These are phyloP conservation scores for Wilcoxina mikolae DNA, from an alignment of 495 filamentous ascomycete genomes.

Conservation along the genomic window DNA sequence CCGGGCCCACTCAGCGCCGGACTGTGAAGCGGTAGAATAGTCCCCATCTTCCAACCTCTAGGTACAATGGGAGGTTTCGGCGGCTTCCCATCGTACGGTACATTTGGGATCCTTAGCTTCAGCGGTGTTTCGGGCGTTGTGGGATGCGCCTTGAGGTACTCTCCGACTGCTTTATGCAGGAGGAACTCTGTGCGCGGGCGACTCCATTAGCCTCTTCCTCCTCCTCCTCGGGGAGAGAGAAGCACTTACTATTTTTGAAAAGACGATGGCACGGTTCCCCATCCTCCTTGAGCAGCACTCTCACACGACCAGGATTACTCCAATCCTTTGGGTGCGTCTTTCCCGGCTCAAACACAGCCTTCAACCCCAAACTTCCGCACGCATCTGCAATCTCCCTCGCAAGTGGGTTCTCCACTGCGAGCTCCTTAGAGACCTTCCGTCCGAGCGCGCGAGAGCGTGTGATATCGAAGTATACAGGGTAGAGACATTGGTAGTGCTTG, in stretches of 20 bases:
- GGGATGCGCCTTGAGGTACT: slow-evolving; percentile 61
- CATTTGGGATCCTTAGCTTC: slow-evolving; percentile 48
- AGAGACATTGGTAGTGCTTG: slow-evolving; percentile 72
- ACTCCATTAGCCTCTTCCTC: background rate
- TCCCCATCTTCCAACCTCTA: slow-evolving; percentile 80
- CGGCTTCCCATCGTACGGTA: slow-evolving; percentile 48
- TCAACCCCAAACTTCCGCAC: slow-evolving; percentile 54
- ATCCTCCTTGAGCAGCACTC: slow-evolving; percentile 49
- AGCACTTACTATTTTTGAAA: slow-evolving; percentile 60
- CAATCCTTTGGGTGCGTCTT: slow-evolving; percentile 94
- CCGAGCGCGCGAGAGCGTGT: slow-evolving; percentile 59
- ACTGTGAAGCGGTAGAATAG: slow-evolving; percentile 68
- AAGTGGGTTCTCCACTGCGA: slow-evolving; percentile 72
- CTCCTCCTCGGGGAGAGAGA: background rate
- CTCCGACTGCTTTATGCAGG: slow-evolving; percentile 60
- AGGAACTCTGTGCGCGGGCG: slow-evolving; percentile 52
- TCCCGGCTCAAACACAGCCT: slow-evolving; percentile 71
- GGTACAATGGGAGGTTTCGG: slow-evolving; percentile 62
- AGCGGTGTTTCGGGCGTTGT: slow-evolving; percentile 53
- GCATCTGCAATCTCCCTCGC: slow-evolving; percentile 82
- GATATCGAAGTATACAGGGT: slow-evolving; percentile 86
- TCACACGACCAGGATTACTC: slow-evolving; percentile 86
- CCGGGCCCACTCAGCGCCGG: slow-evolving; percentile 84
- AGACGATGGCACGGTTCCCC: slow-evolving; percentile 35
- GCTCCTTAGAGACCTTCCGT: slow-evolving; percentile 52